Conservation (phyloP, 1,139 yeast genomes). For the Candida albicans region DNA sequence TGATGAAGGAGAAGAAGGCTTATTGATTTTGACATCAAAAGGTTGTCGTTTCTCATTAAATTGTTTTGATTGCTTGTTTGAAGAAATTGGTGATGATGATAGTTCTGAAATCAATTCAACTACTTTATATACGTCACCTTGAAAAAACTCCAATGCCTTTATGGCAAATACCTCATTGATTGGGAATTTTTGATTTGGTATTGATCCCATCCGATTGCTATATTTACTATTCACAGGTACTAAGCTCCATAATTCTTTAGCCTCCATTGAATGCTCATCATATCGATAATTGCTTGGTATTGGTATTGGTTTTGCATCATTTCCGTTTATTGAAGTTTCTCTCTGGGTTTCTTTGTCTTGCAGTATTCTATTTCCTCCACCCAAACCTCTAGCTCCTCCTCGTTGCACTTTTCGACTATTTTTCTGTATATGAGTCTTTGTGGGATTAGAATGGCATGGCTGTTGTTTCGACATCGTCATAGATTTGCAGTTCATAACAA, state of each 20-base stretch:
- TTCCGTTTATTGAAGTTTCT: not conserved
- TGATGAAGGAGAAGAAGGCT: too few species aligned
- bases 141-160: slow-evolving; percentile 37
- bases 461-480: not conserved
- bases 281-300: slow-evolving; percentile 13
- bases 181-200: not conserved
- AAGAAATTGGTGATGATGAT: slow-evolving; percentile 1
- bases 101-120: slow-evolving; percentile 22
- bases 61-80: not conserved
- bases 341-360: too few species aligned
- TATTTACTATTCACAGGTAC: slow-evolving; percentile 18
- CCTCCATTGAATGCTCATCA: slow-evolving; percentile 17
- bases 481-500: slow-evolving; percentile 23
- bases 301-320: too few species aligned
- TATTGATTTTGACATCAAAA: not conserved
- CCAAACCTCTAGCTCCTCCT: slow-evolving; percentile 27
- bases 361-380: slow-evolving; percentile 13
- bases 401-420: not conserved
- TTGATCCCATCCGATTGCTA: too few species aligned
- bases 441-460: too few species aligned
- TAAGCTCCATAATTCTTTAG: slow-evolving; percentile 19
- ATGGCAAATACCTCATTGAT: slow-evolving; percentile 33
- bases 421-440: too few species aligned
- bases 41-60: not conserved
- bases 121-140: slow-evolving; percentile 38